Percentiles rank a stretch among this genome's conserved stretches.
Evolutionary conservation across 495 filamentous ascomycete species (phyloP).

Genomic region (Penicillium chermesinum): DNA sequence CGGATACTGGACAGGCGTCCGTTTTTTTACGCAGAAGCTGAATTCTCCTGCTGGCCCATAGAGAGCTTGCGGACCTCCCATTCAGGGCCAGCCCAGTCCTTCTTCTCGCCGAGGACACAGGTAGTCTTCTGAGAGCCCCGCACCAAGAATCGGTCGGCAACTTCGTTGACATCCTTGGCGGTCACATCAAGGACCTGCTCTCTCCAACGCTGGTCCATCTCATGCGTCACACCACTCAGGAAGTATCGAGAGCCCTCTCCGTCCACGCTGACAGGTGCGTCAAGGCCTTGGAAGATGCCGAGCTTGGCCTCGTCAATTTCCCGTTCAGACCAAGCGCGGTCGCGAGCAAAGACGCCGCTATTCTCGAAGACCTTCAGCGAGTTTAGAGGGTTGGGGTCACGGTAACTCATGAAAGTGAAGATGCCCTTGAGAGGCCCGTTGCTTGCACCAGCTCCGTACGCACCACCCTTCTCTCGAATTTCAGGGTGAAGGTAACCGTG

Average conservation of each 20-base stretch:
- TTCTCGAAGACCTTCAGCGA: constrained; percentile 78
- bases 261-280: constrained; percentile 84
- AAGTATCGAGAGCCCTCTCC: constrained; percentile 83
- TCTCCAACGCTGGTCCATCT: constrained; percentile 83
- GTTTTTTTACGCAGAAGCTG: neutral
- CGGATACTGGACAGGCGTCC: no score
- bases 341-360: constrained; percentile 77
- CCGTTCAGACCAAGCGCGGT: constrained; percentile 76
- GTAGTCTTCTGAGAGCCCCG: constrained; percentile 51
- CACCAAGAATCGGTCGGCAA: constrained; percentile 76
- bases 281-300: constrained; percentile 91
- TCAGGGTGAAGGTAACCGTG: constrained; percentile 97
- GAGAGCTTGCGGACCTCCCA: constrained; percentile 45
- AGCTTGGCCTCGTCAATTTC: constrained; percentile 96
- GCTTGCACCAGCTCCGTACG: constrained; percentile 90
- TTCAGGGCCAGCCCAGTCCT: constrained; percentile 58
- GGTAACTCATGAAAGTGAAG: constrained; percentile 93
- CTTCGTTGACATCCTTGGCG: constrained; percentile 70
- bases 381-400: constrained; percentile 93
- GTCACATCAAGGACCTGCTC: constrained; percentile 86
- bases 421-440: constrained; percentile 70
- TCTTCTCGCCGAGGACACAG: constrained; percentile 79
- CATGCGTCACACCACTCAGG: constrained; percentile 74
- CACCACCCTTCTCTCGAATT: constrained; percentile 95
- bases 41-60: constrained; percentile 22